Base-by-base conservation (phyloP, 192 early-diverging fungal genomes). In the Coemansia sp. region DNA sequence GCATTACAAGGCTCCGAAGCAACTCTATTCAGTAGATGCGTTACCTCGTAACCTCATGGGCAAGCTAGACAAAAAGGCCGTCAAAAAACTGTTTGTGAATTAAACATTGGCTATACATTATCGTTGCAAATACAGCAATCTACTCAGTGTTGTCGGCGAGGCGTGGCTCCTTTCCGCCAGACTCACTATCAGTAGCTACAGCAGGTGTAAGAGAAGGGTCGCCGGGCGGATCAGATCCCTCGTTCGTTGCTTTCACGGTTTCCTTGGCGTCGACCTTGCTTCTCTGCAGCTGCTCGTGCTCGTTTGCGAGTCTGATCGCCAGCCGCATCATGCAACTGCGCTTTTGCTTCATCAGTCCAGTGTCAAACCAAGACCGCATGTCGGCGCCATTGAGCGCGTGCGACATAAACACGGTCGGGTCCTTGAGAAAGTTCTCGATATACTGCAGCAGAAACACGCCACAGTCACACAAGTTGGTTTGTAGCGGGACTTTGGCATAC, bases 1-100 rank as follows among this genome's bases (percentile, higher is more conserved):
- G 3, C 74, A 72, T 45, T 95, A 94, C 81, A 94, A 96, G 74
- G 63, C 92, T 2, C 94, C 94, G 9, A 87, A 77, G 45, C 35
- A 73, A 61, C 56, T 89, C 21, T 67, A 72, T 33, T 45, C 80
- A 3, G 72, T 86, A 2, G 84, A 89, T 39, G 70, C 74, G 29
- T 69, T 96, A 66, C 94, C 93, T 7, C 84, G 90, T 35, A 96
- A 96, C 64, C 87, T 89, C 6, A 94, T 96, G 93, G 92, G 93
- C 29, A 96, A 96, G 82, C 87, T 95, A 11, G 91, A 89, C 72
- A 96, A 96, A 73, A 94, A 93, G 74, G 87, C 85, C 6, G 77
- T 95, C 39, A 67, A 81, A 39, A 64, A 63, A 10, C 48, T 88
- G 36, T 93, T 92, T 68, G 31, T 7, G 13, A 62, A 54, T 27